Evolutionary conservation across 192 early-diverging fungal genomes (phyloP).

Genomic region (Backusella psychrophila): DNA sequence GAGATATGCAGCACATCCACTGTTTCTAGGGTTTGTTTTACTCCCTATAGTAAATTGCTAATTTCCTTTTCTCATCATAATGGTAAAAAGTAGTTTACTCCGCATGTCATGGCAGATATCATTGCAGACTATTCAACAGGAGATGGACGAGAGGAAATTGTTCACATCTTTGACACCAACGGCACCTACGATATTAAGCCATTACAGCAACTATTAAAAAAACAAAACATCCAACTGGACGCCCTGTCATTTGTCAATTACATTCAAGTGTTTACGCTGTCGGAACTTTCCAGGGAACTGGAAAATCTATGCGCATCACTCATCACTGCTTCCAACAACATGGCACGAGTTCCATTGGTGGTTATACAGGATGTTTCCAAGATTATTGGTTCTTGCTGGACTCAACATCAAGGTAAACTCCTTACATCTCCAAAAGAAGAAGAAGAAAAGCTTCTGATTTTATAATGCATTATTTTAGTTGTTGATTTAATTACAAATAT

Average conservation of each 20-base stretch:
- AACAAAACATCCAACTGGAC: not conserved
- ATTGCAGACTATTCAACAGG: not conserved
- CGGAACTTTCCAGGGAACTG: not conserved
- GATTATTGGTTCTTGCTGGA: not conserved
- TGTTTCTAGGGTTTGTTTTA: not conserved
- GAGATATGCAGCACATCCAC: not conserved
- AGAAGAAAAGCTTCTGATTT: not conserved
- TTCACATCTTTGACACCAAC: not conserved
- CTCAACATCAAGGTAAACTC: not conserved
- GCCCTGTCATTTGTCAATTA: not conserved
- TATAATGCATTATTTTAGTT: too few species aligned
- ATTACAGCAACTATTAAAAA: not conserved
- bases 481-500: not conserved
- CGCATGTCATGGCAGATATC: not conserved
- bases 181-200: not conserved
- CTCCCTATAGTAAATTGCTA: not conserved
- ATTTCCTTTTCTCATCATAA: not conserved
- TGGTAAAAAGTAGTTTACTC: not conserved
- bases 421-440: not conserved
- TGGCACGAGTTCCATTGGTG: not conserved
- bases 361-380: not conserved
- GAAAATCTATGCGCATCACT: not conserved
- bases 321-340: not conserved
- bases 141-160: not conserved
- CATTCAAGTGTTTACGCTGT: not conserved